These are phyloP conservation scores for Hippophae rhamnoides DNA, from an alignment of 306 rosid genomes.

Conservation along the genomic window DNA sequence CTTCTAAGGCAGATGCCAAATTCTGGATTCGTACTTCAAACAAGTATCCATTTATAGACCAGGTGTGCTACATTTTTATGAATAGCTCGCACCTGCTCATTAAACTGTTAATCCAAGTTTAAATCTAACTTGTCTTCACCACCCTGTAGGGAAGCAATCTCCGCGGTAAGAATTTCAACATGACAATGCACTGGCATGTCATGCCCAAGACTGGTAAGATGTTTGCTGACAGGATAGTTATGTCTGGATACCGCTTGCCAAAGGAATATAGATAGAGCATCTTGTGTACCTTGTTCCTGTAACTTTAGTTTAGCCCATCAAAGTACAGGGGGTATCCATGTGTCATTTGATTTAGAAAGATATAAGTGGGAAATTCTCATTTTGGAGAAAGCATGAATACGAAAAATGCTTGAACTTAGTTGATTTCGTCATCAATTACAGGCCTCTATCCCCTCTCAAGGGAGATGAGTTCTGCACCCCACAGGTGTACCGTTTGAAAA, in stretches of 20 bases:
- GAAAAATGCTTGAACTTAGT: too few relatives aligned
- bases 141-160: constrained; percentile 53
- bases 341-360: too few relatives aligned
- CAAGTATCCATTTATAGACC: constrained; percentile 54
- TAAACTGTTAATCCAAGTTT: background rate
- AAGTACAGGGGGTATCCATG: too few relatives aligned
- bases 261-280: constrained; percentile 37
- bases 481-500: too few relatives aligned
- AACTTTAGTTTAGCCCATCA: too few relatives aligned
- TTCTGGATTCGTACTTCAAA: constrained; percentile 62
- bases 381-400: too few relatives aligned
- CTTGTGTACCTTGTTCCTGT: too few relatives aligned
- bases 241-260: constrained; percentile 50
- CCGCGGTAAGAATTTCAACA: constrained; percentile 55
- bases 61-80: constrained; percentile 23
- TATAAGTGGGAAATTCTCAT: too few relatives aligned
- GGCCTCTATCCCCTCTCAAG: too few relatives aligned
- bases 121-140: background rate
- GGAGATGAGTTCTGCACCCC: too few relatives aligned
- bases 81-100: background rate
- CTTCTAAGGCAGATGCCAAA: constrained; percentile 56
- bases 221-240: constrained; percentile 50
- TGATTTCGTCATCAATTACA: too few relatives aligned
- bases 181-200: constrained; percentile 73
- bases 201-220: constrained; percentile 81